These are phyloP conservation scores for Jackrogersella multiformis DNA, from an alignment of 495 filamentous ascomycete species.

Conservation along the genomic window DNA sequence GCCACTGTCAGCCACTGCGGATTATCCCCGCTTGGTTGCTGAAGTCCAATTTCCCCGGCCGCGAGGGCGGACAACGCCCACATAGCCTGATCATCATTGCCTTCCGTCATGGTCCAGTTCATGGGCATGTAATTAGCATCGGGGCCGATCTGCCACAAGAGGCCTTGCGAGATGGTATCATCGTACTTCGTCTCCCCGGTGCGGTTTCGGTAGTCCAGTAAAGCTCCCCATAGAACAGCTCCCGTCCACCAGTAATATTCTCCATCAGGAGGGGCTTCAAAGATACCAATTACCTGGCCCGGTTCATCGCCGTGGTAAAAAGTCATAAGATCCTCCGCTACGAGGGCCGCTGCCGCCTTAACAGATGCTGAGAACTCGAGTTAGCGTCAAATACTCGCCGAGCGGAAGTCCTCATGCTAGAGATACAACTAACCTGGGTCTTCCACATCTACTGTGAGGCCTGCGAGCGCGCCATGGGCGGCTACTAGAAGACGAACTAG, in stretches of 20 bases:
- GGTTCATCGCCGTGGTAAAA: constrained; percentile 63
- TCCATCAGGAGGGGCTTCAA: constrained; percentile 46
- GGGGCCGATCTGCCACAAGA: constrained; percentile 66
- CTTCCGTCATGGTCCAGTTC: constrained; percentile 74
- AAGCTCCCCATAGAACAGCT: constrained; percentile 69
- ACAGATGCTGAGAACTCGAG: constrained; percentile 58
- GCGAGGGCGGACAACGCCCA: constrained; percentile 75
- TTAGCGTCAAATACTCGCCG: not conserved
- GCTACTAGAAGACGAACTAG: constrained; percentile 31
- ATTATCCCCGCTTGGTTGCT: constrained; percentile 58
- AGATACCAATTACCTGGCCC: constrained; percentile 63
- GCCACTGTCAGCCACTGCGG: constrained; percentile 74
- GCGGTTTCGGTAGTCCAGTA: constrained; percentile 77
- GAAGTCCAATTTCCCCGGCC: constrained; percentile 72
- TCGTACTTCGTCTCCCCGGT: constrained; percentile 75
- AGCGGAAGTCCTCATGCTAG: not conserved
- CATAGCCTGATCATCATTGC: constrained; percentile 80
- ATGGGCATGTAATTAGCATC: constrained; percentile 67
- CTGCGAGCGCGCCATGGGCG: constrained; percentile 34
- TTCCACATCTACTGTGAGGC: constrained; percentile 36
- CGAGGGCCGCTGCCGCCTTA: constrained; percentile 61
- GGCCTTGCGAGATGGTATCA: constrained; percentile 62
- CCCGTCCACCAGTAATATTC: constrained; percentile 64
- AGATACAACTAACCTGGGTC: constrained; percentile 38
- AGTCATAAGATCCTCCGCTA: constrained; percentile 66